Base-by-base conservation (phyloP, 106 monocot species). In the Allium fistulosum region DNA sequence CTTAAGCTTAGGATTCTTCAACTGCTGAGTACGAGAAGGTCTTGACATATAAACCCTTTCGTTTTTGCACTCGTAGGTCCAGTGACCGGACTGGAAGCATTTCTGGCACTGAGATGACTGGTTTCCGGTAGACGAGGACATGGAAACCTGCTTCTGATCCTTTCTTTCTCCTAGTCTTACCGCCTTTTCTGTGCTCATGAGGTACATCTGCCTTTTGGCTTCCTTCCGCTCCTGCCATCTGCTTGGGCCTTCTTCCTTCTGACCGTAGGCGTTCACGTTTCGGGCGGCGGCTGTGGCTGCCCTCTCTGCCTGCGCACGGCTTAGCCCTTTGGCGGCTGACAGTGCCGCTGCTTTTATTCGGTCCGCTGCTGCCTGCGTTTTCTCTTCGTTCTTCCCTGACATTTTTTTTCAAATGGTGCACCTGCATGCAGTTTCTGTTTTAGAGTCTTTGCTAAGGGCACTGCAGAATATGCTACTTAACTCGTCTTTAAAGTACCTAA, bases 11-110 rank as follows among this genome's bases (percentile, higher is more conserved):
- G 97, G 92, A 72, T 92, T 92, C 64, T 90, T 97, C 7, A 92
- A 84, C 61, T 82, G 81, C 74, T 92, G 92, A 9, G 92, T 84
- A 49, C 92, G 77, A 7, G 97, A 92, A 17, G 97, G 97, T 4
- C 92, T 82, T 1, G 97, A 85, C 26, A 92, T 90, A 64, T 92
- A 97, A n/a, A 92, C 97, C 26, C 87, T 63, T 67, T 97, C 97
- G 66, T 97, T 97, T 72, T 97, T 97, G 78, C 97, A 97, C 66
- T 97, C 92, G 12, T 97, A 97, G 0, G 97, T 97, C 97, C 97
- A 92, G 26, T 97, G 97, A 1, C 97, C 97, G 22, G 79, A 22
- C 77, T 92, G 92, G 72, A 87, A 84, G 28, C 97, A 97, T 76
- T 92, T 92, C 75, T 97, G 97, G 65, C 97, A 97, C 74, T 97